A percentile compares a stretch with the other conserved stretches of the same genome.
phyloP scores from a whole-genome alignment of 192 early-diverging fungal species.

The Podila clonocystis region DNA sequence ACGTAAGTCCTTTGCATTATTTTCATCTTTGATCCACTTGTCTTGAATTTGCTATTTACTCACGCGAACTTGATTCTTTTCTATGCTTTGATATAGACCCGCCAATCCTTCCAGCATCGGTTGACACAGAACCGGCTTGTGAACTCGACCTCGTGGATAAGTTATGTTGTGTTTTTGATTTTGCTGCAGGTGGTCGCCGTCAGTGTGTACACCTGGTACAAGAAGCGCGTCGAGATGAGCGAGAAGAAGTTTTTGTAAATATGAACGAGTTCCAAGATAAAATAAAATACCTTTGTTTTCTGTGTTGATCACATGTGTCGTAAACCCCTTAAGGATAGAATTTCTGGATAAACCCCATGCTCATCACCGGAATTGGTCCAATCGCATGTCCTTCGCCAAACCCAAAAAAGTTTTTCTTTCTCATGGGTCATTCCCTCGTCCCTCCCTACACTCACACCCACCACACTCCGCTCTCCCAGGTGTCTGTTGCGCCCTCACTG shows the following conservation, averaged over 20 bases:
- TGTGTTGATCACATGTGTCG: no score
- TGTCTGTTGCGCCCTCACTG: no score
- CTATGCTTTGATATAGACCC: neutral
- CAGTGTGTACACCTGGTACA: slow-evolving; percentile 45
- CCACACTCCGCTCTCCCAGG: no score
- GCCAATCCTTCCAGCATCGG: slow-evolving; percentile 41
- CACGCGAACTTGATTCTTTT: neutral
- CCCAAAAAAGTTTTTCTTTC: no score
- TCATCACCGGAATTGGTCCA: no score
- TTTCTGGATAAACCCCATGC: no score
- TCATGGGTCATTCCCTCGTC: no score
- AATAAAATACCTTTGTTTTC: no score
- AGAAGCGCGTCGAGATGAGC: slow-evolving; percentile 34
- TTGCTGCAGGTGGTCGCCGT: slow-evolving; percentile 30
- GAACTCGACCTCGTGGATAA: slow-evolving; percentile 41
- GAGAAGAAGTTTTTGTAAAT: slow-evolving; percentile 48
- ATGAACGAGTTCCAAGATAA: neutral
- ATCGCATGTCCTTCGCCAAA: no score
- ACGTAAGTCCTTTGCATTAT: slow-evolving; percentile 1
- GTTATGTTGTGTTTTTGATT: slow-evolving; percentile 40
- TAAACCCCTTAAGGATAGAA: no score
- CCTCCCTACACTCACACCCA: no score
- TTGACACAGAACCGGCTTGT: slow-evolving; percentile 34
- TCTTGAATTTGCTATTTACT: neutral
- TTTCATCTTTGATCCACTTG: neutral